Base-by-base conservation (phyloP, 2,329 filamentous ascomycete species). In the Onygenales sp. region DNA sequence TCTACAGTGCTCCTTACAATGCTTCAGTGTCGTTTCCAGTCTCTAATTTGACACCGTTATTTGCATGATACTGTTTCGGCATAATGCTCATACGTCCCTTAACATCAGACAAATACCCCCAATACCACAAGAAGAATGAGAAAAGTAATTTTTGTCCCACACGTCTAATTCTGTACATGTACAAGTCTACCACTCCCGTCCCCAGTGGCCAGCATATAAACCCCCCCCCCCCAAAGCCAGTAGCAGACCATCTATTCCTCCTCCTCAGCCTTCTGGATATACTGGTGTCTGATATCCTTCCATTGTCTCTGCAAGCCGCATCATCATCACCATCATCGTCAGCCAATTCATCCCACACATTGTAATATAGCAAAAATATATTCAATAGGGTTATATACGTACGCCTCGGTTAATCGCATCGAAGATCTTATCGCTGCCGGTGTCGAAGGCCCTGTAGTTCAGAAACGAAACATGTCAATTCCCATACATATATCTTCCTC, bases 221-320 rank as follows among this genome's bases (percentile, higher is more conserved):
- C 10, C 1, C 32, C 10, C 42, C 14, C 42, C n/a, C 11, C 49
- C 39, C 42, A 13, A 31, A 39, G 6, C 4, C 11, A 43, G 7
- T 8, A 43, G 3, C 33, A 2, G 32, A 46, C 71, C 65, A 42
- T 49, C 21, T 49, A 49, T 32, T 71, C 74, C 56, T 85, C 81
- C 60, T 84, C 84, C 59, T 87, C 84, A 53, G 77, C 81, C 56
- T 79, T 78, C 74, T 87, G 75, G 66, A 95, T 73, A 74, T 95
- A 98, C 74, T 81, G 85, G 73, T 85, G 77, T 77, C 94, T 92
- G 78, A 98, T 96, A 73, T 98, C 93, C 82, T 96, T 96, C 93
- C 93, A 97, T 94, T 96, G 92, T 68, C 92, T 89, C 92, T 97
- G 68, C 63, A 55, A 9, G 13, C 21, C 45, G 50, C 17, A 49